Evolutionary conservation across 179 eudicot species (phyloP).

Genomic region (Spinacia oleracea): DNA sequence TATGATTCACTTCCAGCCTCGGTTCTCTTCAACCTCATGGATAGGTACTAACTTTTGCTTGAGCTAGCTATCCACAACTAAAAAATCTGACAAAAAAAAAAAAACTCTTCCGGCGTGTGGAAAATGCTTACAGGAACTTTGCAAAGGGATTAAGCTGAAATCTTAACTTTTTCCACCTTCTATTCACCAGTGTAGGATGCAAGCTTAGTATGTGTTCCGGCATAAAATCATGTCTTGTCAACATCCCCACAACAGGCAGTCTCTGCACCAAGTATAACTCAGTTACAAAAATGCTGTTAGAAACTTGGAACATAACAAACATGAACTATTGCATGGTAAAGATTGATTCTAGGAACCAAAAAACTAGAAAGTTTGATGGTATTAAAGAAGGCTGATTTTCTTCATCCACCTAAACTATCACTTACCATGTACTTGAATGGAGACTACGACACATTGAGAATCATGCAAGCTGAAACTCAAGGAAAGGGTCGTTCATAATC

Average conservation of each 20-base stretch:
- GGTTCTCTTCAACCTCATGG: background rate
- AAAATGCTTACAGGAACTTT: slow-evolving; percentile 28
- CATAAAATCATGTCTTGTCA: slow-evolving; percentile 97
- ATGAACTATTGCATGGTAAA: too few relatives aligned
- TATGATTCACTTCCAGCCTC: background rate
- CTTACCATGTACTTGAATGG: background rate
- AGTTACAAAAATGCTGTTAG: background rate
- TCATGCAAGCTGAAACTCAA: background rate
- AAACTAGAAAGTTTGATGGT: too few relatives aligned
- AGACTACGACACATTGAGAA: background rate
- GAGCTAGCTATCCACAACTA: background rate
- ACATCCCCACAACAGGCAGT: slow-evolving; percentile 77
- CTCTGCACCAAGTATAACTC: slow-evolving; percentile 47
- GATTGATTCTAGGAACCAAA: too few relatives aligned
- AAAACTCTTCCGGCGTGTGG: background rate
- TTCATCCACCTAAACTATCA: background rate
- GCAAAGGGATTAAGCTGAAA: slow-evolving; percentile 45
- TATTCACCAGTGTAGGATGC: slow-evolving; percentile 54
- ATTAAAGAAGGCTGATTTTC: too few relatives aligned
- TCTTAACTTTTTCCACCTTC: slow-evolving; percentile 65
- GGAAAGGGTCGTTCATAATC: background rate
- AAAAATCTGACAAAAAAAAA: background rate
- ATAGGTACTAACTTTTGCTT: background rate
- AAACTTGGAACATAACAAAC: background rate
- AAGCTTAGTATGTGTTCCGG: slow-evolving; percentile 69